Evolutionary conservation across 805 yeast species (phyloP).

Genomic region (Ogataea haglerorum): DNA sequence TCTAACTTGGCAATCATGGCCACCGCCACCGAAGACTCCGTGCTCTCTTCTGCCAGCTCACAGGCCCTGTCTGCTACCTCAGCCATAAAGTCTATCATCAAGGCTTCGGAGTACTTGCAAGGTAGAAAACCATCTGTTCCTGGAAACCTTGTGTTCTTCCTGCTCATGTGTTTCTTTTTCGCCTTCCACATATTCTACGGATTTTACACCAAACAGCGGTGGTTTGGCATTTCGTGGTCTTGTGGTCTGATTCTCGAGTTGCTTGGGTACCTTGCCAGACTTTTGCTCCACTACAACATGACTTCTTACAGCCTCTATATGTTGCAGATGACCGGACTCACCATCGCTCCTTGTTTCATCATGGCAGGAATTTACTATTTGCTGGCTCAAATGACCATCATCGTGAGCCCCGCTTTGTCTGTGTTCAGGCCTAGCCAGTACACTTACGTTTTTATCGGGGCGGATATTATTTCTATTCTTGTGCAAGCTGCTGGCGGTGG

Average conservation of each 20-base stretch:
- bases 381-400: slow-evolving; percentile 61
- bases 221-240: slow-evolving; percentile 59
- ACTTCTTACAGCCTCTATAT: slow-evolving; percentile 42
- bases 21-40: slow-evolving; percentile 23
- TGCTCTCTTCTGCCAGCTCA: slow-evolving; percentile 13
- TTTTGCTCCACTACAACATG: slow-evolving; percentile 40
- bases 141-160: slow-evolving; percentile 57
- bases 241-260: slow-evolving; percentile 59
- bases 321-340: slow-evolving; percentile 64
- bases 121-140: slow-evolving; percentile 49
- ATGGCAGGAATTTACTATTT: slow-evolving; percentile 81
- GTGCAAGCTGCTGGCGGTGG: slow-evolving; percentile 81
- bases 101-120: slow-evolving; percentile 27
- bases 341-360: slow-evolving; percentile 77
- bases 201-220: slow-evolving; percentile 50
- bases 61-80: slow-evolving; percentile 26
- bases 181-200: slow-evolving; percentile 41
- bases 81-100: slow-evolving; percentile 15
- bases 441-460: slow-evolving; percentile 59
- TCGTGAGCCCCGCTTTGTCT: slow-evolving; percentile 57
- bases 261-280: slow-evolving; percentile 65
- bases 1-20: slow-evolving; percentile 22
- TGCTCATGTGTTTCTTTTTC: slow-evolving; percentile 49
- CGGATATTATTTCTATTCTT: slow-evolving; percentile 61
- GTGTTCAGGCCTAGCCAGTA: slow-evolving; percentile 54